Percentiles rank a stretch among this genome's conserved stretches.
Conservation (phyloP, 2,329 filamentous ascomycete genomes). For the Aspergillus tubingensis region DNA sequence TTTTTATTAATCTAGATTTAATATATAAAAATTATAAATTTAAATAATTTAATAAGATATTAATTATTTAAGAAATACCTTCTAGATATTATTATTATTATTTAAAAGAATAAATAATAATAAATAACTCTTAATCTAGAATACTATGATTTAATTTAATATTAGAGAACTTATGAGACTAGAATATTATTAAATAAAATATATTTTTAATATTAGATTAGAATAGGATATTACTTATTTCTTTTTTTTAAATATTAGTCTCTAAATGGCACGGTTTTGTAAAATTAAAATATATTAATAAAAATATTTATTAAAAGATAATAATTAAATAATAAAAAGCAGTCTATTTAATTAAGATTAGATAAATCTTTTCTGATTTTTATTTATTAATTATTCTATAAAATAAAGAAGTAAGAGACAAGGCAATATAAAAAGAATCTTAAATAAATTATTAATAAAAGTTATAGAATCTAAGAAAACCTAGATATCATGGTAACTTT, state of each 20-base stretch:
- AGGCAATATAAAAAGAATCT: neutral
- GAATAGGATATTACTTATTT: neutral
- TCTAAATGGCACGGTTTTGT: neutral
- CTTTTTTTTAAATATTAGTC: neutral
- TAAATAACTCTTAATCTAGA: no score
- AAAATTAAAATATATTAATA: neutral
- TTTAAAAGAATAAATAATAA: neutral
- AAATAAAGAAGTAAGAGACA: neutral
- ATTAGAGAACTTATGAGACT: neutral
- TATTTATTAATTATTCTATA: neutral
- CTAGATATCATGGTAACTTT: neutral
- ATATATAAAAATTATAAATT: neutral
- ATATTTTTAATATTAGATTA: neutral
- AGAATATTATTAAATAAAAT: neutral
- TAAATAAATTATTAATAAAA: neutral
- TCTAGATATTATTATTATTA: neutral
- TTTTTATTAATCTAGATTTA: no score
- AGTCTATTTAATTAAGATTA: neutral
- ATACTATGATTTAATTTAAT: no score
- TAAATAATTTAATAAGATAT: neutral
- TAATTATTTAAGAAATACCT: neutral
- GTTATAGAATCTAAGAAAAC: neutral
- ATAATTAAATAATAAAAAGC: neutral
- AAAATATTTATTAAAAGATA: neutral
- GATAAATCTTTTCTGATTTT: neutral